phyloP scores from a whole-genome alignment of 1,284 basidiomycete species.

The Cryptococcus sp. region DNA sequence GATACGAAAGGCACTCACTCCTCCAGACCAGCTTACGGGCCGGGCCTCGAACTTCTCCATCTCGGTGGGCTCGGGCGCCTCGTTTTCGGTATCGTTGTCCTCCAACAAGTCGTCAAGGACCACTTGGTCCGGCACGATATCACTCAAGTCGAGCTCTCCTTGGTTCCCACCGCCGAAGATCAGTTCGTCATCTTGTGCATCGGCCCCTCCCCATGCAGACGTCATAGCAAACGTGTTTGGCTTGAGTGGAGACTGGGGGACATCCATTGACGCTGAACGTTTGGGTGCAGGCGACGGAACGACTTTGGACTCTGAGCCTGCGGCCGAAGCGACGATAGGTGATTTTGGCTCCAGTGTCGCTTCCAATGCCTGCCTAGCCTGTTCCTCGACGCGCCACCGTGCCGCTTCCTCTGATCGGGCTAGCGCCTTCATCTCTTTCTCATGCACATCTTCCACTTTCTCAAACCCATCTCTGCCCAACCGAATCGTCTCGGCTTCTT shows the following conservation, averaged over 20 bases:
- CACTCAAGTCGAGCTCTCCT: constrained; percentile 41
- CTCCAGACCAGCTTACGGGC: constrained; percentile 37
- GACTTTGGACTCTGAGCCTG: not conserved
- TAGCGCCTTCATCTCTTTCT: constrained; percentile 32
- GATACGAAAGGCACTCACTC: constrained; percentile 27
- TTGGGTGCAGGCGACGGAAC: not conserved
- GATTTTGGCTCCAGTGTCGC: not conserved
- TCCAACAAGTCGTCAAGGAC: constrained; percentile 13
- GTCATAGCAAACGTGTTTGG: constrained; percentile 7
- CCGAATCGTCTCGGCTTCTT: constrained; percentile 25
- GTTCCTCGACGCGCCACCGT: constrained; percentile 12
- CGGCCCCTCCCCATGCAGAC: constrained; percentile 17
- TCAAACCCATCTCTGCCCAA: constrained; percentile 48
- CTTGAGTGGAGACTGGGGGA: constrained; percentile 13
- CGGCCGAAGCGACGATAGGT: not conserved
- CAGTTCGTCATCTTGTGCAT: not conserved
- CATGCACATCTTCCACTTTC: constrained; percentile 29
- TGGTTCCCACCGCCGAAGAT: constrained; percentile 27
- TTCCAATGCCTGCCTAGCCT: not conserved
- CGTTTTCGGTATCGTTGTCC: constrained; percentile 7
- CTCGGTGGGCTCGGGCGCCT: constrained; percentile 7
- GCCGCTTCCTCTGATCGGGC: constrained; percentile 20
- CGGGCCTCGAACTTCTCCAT: constrained; percentile 25
- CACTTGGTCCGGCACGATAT: constrained; percentile 28
- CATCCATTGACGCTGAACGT: constrained; percentile 6